These are phyloP conservation scores for Botrytis sinoallii DNA, from an alignment of 2,329 filamentous ascomycete species.

Conservation along the genomic window DNA sequence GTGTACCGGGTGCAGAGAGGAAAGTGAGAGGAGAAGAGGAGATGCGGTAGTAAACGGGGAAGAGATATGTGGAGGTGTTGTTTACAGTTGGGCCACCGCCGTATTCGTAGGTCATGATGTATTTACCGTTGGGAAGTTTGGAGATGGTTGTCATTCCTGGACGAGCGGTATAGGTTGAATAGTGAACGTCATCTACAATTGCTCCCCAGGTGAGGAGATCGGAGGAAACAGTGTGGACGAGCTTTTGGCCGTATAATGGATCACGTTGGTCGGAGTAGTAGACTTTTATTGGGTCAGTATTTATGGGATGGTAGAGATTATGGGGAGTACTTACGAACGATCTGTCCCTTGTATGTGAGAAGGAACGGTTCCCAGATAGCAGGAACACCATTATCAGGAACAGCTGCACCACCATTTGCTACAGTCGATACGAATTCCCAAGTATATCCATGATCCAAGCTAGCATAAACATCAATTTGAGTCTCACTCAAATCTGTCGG, in stretches of 20 bases:
- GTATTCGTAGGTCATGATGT: constrained; percentile 61
- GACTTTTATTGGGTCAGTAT: constrained; percentile 32
- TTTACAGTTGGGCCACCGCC: constrained; percentile 30
- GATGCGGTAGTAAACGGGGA: constrained; percentile 38
- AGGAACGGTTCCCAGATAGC: constrained; percentile 74
- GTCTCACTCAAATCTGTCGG: constrained; percentile 56
- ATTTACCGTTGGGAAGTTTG: constrained; percentile 52
- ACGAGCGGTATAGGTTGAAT: constrained; percentile 58
- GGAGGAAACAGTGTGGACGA: constrained; percentile 54
- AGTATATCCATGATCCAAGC: constrained; percentile 53
- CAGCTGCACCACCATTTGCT: constrained; percentile 56
- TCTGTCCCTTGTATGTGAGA: constrained; percentile 52
- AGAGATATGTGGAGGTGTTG: constrained; percentile 26
- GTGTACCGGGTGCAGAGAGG: constrained; percentile 27
- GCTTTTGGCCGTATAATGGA: constrained; percentile 63
- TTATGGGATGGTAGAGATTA: not conserved
- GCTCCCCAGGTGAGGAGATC: constrained; percentile 60
- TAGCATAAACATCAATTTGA: constrained; percentile 68
- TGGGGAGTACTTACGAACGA: constrained; percentile 43
- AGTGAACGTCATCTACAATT: constrained; percentile 60
- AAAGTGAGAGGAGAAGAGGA: constrained; percentile 34
- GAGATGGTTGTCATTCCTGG: constrained; percentile 67
- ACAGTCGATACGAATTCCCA: constrained; percentile 68
- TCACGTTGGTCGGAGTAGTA: constrained; percentile 73
- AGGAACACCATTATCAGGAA: constrained; percentile 59